Evolutionary conservation across 2,329 filamentous ascomycete genomes (phyloP), one percentile per base, ranked within the genome.

Genomic region (Pseudogymnoascus sp.): DNA sequence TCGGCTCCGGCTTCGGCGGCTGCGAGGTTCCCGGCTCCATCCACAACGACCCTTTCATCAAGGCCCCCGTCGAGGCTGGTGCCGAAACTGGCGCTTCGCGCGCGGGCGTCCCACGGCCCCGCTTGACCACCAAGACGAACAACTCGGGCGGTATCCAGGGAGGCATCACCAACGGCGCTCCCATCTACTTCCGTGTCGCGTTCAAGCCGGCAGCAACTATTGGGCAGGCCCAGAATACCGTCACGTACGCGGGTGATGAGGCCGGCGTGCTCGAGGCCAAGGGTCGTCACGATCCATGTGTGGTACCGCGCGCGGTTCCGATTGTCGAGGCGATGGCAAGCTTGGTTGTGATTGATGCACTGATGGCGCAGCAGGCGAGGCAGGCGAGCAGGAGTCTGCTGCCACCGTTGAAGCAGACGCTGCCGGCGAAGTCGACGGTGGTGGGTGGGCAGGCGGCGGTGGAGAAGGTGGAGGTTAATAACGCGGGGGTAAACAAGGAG

Each of bases 151-250:
- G 93, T 66, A 91, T 97, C 69, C 93, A 97, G 78, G 94, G 93
- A 45, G 93, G 93, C 61, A 97, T 97, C 76, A 88, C 89, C 60
- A 97, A 97, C 75, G 94, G 93, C 63, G 90, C 91, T 38, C 88
- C 87, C 64, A 91, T 97, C 78, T 97, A 94, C 82, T 97, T 97
- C 84, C 86, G 89, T 60, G 88, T 96, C 4, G 92, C 85, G 14
- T 97, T 97, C 85, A 97, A 97, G 82, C 90, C 93, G 8, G 87
- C 93, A 2, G 92, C 93, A 31, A 97, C 94, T 2, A 97, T 97
- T 72, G 88, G 90, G 52, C 89, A 93, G 77, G 89, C 90, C 45
- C 93, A 97, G 78, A 82, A 81, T 12, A 97, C 94, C 0, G 86
- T 87, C 7, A 88, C 84, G 8, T 97, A 95, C 75, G 87, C 88